phyloP scores from a whole-genome alignment of 257 asterid species.

The Nicotiana noctiflora region DNA sequence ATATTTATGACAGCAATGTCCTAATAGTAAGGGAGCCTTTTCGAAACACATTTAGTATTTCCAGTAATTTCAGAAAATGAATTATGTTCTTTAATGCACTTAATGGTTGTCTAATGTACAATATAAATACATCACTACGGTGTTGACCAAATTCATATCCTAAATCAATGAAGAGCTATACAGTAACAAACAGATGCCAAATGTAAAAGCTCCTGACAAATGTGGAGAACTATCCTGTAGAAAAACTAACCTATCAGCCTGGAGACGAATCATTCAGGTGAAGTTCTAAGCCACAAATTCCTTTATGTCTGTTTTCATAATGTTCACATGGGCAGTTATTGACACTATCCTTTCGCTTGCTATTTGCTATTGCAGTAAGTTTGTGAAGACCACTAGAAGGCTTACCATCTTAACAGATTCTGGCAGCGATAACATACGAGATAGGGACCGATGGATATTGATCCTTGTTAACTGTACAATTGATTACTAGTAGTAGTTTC shows the following conservation, averaged over 20 bases:
- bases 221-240: neutral
- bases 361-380: conserved; percentile 35
- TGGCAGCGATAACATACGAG: conserved; percentile 42
- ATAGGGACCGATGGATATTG: conserved; percentile 10
- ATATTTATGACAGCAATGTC: too few relatives aligned
- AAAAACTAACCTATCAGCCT: too few relatives aligned
- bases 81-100: too few relatives aligned
- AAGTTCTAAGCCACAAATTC: neutral
- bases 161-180: neutral
- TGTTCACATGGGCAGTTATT: neutral
- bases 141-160: neutral
- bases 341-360: neutral
- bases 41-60: too few relatives aligned
- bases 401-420: conserved; percentile 55
- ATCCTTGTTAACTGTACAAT: conserved; percentile 13
- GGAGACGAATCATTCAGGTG: conserved; percentile 66
- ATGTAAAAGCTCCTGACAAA: neutral
- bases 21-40: too few relatives aligned
- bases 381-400: conserved; percentile 48
- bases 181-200: neutral
- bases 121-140: neutral
- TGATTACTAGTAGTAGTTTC: neutral
- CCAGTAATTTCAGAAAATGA: neutral
- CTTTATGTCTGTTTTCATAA: neutral
- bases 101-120: neutral